These are phyloP conservation scores for Leccinum broughii DNA, from an alignment of 768 basidiomycete genomes.

Conservation along the genomic window DNA sequence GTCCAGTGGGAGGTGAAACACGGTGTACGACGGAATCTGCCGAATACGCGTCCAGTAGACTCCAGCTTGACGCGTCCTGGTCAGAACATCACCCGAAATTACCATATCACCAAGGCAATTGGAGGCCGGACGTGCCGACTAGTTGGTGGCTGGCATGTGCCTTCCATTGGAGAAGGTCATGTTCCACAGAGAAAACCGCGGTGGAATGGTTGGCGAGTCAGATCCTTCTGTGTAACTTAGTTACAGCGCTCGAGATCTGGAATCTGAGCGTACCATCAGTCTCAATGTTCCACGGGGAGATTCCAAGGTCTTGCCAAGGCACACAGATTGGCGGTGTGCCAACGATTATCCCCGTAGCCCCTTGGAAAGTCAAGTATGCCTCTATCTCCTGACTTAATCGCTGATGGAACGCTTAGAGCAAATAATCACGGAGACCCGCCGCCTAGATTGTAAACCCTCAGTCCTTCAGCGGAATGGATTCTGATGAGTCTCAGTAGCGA, in stretches of 20 bases:
- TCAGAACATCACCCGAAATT: not conserved
- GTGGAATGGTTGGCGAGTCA: too few species aligned
- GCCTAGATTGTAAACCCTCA: not conserved
- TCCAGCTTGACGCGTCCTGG: not conserved
- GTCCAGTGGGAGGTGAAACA: not conserved
- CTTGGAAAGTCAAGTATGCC: not conserved
- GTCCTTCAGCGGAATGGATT: not conserved
- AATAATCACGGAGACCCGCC: not conserved
- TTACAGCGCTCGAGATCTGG: not conserved
- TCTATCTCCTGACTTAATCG: not conserved
- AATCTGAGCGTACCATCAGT: not conserved
- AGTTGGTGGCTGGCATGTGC: not conserved
- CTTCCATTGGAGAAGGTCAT: not conserved
- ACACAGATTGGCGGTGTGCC: not conserved
- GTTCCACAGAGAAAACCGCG: not conserved
- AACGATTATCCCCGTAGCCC: not conserved
- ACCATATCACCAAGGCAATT: not conserved
- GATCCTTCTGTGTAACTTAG: not conserved
- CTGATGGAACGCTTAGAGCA: not conserved
- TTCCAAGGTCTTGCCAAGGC: not conserved
- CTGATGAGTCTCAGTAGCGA: constrained; percentile 3
- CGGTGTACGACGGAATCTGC: too few species aligned
- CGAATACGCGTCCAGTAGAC: not conserved
- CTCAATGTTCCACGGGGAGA: constrained; percentile 1
- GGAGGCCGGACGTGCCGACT: not conserved